Percentiles rank a stretch among this genome's conserved stretches.
These are phyloP conservation scores for Galerina sulciceps DNA, from an alignment of 768 basidiomycete genomes.

Conservation along the genomic window DNA sequence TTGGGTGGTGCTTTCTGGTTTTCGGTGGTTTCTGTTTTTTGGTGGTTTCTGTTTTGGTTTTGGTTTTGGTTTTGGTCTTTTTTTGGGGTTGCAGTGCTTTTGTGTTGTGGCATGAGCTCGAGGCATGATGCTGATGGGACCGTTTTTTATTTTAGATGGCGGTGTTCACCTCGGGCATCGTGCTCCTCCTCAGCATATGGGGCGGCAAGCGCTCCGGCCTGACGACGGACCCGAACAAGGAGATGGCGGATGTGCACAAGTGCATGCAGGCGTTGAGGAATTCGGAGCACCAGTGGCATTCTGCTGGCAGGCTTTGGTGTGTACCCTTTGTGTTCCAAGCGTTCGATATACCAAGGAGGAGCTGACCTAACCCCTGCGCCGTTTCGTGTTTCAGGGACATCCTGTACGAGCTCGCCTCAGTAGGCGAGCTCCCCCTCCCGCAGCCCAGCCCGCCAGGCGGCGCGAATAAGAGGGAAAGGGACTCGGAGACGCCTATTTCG, in stretches of 20 bases:
- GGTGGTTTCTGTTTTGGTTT: too few relatives aligned
- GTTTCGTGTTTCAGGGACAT: too few relatives aligned
- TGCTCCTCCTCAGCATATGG: constrained; percentile 73
- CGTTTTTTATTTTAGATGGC: constrained; percentile 31
- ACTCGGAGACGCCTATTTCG: constrained; percentile 51
- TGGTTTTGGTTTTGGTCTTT: too few relatives aligned
- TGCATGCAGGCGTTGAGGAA: constrained; percentile 58
- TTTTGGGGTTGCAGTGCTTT: too few relatives aligned
- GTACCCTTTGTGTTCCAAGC: too few relatives aligned
- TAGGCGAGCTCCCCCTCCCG: constrained; percentile 73
- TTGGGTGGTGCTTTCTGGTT: neutral
- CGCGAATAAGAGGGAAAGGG: constrained; percentile 66
- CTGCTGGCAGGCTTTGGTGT: constrained; percentile 51
- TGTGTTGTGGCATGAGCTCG: too few relatives aligned
- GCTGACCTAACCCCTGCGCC: too few relatives aligned
- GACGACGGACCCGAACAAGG: constrained; percentile 50
- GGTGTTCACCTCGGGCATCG: constrained; percentile 52
- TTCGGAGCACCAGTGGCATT: constrained; percentile 47
- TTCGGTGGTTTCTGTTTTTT: too few relatives aligned
- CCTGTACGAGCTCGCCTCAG: constrained; percentile 71
- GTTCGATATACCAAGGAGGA: too few relatives aligned
- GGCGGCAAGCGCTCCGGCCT: constrained; percentile 56
- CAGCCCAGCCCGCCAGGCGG: constrained; percentile 47
- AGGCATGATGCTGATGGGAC: neutral
- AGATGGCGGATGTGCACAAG: constrained; percentile 68